Conservation (phyloP, 148 eudicot species). For the Silene uniflora region DNA sequence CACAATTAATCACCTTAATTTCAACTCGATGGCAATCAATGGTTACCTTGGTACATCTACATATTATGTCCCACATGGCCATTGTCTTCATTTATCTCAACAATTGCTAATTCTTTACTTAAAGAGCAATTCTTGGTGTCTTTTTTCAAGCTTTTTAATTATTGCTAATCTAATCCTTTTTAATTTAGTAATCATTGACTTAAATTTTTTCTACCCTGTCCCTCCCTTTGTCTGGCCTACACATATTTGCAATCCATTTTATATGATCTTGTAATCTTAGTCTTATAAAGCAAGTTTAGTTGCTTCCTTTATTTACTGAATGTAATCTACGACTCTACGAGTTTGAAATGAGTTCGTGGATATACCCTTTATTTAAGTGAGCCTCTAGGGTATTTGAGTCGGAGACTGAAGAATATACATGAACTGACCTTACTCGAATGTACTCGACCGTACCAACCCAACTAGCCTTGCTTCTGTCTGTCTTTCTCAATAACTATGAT, state of each 20-base stretch:
- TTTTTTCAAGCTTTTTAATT: constrained; percentile 26
- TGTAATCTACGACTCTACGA: too few relatives aligned
- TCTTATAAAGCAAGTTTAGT: constrained; percentile 10
- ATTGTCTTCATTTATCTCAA: constrained; percentile 11
- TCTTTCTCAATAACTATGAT: neutral
- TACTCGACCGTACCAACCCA: too few relatives aligned
- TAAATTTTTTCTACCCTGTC: constrained; percentile 22
- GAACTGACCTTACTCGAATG: too few relatives aligned
- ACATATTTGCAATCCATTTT: too few relatives aligned
- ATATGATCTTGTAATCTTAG: constrained; percentile 16
- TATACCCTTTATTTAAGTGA: too few relatives aligned
- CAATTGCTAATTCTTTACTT: constrained; percentile 28
- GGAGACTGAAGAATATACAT: too few relatives aligned
- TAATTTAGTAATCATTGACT: constrained; percentile 25
- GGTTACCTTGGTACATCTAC: constrained; percentile 27
- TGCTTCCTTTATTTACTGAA: too few relatives aligned
- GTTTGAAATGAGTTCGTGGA: too few relatives aligned
- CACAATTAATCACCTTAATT: neutral
- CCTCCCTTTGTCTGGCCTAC: constrained; percentile 4
- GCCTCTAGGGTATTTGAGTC: too few relatives aligned
- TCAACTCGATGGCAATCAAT: constrained; percentile 25
- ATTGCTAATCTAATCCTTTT: constrained; percentile 12
- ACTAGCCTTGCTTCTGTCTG: too few relatives aligned
- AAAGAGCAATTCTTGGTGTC: constrained; percentile 34
- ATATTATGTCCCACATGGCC: constrained; percentile 39